Base-by-base conservation (phyloP, 805 yeast genomes). In the Kodamaea leandrae region DNA sequence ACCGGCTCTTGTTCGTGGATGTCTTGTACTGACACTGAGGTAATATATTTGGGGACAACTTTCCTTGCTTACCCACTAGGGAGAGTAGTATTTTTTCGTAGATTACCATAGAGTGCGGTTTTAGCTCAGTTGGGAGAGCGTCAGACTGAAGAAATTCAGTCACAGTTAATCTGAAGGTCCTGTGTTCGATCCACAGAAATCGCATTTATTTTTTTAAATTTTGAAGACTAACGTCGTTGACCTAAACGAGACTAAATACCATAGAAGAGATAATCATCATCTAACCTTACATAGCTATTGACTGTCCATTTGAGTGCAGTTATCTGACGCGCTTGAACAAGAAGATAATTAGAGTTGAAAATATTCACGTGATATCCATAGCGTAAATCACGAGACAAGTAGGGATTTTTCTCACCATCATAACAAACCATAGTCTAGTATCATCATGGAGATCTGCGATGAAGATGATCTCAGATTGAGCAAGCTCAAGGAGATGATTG, bases 131-230 rank as follows among this genome's bases (percentile, higher is more conserved):
- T 57, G 64, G 64, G 64, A 60, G 64, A 60, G 64, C 64, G 64
- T 57, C 64, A 60, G 64, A 60, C 64, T 60, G 64, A 59, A 54
- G 59, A 43, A 32, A 46, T 48, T 47, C 51, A 47, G 51, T 48
- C 47, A 48, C 49, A 47, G 51, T 43, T 47, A 47, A 45, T 80
- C 86, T 81, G 86, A 76, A 82, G 88, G 88, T 81, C 86, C 83
- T 80, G 86, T 78, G 87, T 82, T 82, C 87, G 83, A 82, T 79
- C 86, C 87, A 78, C 86, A 80, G 77, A 77, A 74, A 63, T 74
- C 79, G 81, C 82, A 76, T 53, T 37, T 44, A 28, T 33, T 27
- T 39, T 19, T 9, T n/a, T 19, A 21, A 15, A 15, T 15, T 8
- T 13, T 15, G 18, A 29, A 28, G 6, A 16, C 10, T 16, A 28